Percentiles rank a stretch among this genome's conserved stretches.
These are phyloP conservation scores for Carnegiea gigantea DNA, from an alignment of 179 eudicot genomes.

Conservation along the genomic window DNA sequence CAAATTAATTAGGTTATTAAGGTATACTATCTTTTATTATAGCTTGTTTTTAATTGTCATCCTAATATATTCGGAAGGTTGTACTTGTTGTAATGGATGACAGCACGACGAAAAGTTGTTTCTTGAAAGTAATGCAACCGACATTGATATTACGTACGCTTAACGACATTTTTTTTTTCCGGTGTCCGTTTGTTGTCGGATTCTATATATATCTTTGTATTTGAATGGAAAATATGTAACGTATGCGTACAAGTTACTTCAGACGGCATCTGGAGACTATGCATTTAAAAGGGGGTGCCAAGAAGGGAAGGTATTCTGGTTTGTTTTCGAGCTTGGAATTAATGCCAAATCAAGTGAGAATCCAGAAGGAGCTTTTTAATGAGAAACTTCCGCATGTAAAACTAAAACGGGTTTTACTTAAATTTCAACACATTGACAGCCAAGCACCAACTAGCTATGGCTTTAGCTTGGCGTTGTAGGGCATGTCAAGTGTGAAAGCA, in stretches of 20 bases:
- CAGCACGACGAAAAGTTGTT: neutral
- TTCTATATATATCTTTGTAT: neutral
- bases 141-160: too few species aligned
- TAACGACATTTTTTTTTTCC: too few species aligned
- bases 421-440: conserved; percentile 12
- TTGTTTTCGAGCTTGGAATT: neutral
- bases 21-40: neutral
- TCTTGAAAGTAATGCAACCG: neutral
- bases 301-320: neutral
- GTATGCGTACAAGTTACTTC: neutral
- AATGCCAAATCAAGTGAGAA: neutral
- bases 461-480: neutral
- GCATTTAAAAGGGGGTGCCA: neutral
- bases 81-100: neutral
- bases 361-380: neutral
- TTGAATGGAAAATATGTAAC: neutral
- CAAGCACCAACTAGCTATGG: neutral
- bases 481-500: conserved; percentile 15
- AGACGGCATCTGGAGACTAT: neutral
- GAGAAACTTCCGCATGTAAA: conserved; percentile 2
- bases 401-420: neutral
- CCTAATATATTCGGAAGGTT: neutral
- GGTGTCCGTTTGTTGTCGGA: neutral
- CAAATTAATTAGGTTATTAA: too few species aligned
- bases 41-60: neutral